phyloP scores from a whole-genome alignment of 306 rosid species.

The Abrus pulchellus region DNA sequence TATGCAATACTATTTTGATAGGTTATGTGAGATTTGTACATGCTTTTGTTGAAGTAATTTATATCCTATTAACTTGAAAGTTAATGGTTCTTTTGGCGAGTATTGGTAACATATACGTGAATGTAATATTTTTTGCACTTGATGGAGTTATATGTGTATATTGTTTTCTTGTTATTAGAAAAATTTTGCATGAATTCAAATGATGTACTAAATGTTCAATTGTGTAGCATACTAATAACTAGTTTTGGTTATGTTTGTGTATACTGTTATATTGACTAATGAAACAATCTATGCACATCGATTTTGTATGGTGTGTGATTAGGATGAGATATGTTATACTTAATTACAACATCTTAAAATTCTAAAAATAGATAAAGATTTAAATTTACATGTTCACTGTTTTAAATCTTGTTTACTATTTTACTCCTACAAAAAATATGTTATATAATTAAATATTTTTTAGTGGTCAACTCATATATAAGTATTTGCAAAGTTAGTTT shows the following conservation, averaged over 20 bases:
- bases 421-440: background rate
- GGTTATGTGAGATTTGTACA: conserved; percentile 21
- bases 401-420: conserved; percentile 23
- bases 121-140: conserved; percentile 33
- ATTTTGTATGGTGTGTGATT: conserved; percentile 16
- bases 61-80: background rate
- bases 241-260: conserved; percentile 41
- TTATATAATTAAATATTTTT: background rate
- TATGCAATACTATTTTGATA: conserved; percentile 3
- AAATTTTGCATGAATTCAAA: conserved; percentile 24
- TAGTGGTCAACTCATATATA: background rate
- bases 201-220: conserved; percentile 37
- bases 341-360: conserved; percentile 4
- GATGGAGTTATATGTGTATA: conserved; percentile 27
- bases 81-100: conserved; percentile 1
- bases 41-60: conserved; percentile 37
- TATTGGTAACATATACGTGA: conserved; percentile 16
- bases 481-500: no score
- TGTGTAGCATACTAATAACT: conserved; percentile 1
- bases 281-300: conserved; percentile 16
- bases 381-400: background rate
- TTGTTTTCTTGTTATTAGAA: background rate
- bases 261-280: conserved; percentile 43
- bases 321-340: conserved; percentile 7
- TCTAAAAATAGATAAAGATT: background rate